A percentile compares a stretch with the other conserved stretches of the same genome.
phyloP scores from a whole-genome alignment of 1,284 basidiomycete genomes.

The Cronartium ribicola region DNA sequence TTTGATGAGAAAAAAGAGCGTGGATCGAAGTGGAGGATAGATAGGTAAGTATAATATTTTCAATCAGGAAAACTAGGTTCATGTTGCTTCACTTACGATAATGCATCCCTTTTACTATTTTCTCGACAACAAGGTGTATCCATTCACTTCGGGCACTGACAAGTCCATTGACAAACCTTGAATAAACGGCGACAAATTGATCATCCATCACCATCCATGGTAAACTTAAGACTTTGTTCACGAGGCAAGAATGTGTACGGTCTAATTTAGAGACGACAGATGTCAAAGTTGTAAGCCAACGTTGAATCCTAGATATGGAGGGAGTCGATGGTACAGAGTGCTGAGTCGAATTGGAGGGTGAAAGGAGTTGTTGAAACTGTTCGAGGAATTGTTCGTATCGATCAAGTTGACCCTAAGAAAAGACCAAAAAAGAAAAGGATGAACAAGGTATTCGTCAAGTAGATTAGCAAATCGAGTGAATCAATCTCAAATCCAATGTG shows the following conservation, averaged over 20 bases:
- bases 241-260: conserved; percentile 71
- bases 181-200: conserved; percentile 75
- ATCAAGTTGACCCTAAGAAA: conserved; percentile 51
- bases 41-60: conserved; percentile 53
- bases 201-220: conserved; percentile 88
- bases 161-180: conserved; percentile 82
- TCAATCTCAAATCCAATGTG: not conserved
- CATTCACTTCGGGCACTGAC: conserved; percentile 92
- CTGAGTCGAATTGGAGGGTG: conserved; percentile 42
- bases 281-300: conserved; percentile 56
- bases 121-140: conserved; percentile 73
- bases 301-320: conserved; percentile 47
- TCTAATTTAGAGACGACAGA: conserved; percentile 66
- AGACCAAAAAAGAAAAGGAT: not conserved
- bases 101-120: conserved; percentile 76
- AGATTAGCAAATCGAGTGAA: not conserved
- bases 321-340: conserved; percentile 28
- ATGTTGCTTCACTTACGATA: conserved; percentile 64
- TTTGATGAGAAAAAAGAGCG: conserved; percentile 1
- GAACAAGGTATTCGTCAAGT: not conserved
- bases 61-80: conserved; percentile 43
- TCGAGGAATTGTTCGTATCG: conserved; percentile 58
- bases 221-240: conserved; percentile 78
- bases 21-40: conserved; percentile 60
- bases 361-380: conserved; percentile 54